phyloP scores from a whole-genome alignment of 2,329 filamentous ascomycete species.

The Alternaria triticina region DNA sequence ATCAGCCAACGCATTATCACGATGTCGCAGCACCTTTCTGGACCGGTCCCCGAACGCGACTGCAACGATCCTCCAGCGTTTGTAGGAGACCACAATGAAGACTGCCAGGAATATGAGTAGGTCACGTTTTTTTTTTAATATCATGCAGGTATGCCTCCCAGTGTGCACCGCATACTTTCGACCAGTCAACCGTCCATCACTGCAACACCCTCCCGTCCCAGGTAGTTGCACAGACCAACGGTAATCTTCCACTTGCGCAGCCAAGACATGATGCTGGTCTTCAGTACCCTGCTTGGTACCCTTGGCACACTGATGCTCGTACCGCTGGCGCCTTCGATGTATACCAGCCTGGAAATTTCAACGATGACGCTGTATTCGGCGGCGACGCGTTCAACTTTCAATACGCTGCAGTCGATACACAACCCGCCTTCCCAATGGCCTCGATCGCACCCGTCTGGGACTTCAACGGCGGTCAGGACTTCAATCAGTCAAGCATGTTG shows the following conservation, averaged over 20 bases:
- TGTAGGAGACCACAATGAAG: background rate
- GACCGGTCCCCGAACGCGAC: background rate
- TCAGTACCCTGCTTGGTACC: background rate
- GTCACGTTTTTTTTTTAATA: constrained; percentile 11
- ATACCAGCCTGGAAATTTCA: background rate
- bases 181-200: background rate
- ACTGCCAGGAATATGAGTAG: background rate
- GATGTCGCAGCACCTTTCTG: background rate
- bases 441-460: background rate
- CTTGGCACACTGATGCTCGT: background rate
- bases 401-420: too few relatives aligned
- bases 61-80: background rate
- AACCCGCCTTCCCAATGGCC: too few relatives aligned
- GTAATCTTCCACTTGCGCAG: background rate
- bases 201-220: fast-evolving
- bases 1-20: background rate
- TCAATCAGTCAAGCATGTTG: background rate
- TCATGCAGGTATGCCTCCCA: constrained; percentile 5
- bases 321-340: too few relatives aligned
- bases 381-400: background rate
- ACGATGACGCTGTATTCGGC: too few relatives aligned
- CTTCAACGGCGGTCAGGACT: too few relatives aligned
- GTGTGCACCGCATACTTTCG: too few relatives aligned
- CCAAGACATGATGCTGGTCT: background rate
- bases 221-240: background rate